These are phyloP conservation scores for Cytospora leucostoma DNA, from an alignment of 2,329 filamentous ascomycete genomes.

Conservation along the genomic window DNA sequence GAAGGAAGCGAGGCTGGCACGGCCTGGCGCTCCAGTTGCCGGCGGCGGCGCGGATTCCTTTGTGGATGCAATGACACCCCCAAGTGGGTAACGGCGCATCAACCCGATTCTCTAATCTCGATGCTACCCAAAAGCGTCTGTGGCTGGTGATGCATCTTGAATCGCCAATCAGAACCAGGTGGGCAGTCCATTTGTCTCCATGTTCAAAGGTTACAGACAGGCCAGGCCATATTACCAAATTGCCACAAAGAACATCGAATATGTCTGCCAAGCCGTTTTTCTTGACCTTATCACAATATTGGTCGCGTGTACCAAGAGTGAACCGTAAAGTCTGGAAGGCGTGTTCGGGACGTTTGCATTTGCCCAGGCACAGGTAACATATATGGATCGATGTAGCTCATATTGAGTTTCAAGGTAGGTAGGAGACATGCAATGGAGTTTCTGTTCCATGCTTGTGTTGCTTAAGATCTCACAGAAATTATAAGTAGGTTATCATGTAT, in stretches of 20 bases:
- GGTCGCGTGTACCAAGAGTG: not conserved
- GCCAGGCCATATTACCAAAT: too few species aligned
- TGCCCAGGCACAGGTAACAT: not conserved
- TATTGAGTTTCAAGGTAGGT: not conserved
- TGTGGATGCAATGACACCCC: conserved; percentile 21
- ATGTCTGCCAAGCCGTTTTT: too few species aligned
- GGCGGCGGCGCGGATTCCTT: conserved; percentile 10
- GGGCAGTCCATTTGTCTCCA: not conserved
- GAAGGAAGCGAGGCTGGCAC: conserved; percentile 14
- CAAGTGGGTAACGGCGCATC: conserved; percentile 21
- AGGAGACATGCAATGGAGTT: not conserved
- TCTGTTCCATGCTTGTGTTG: not conserved
- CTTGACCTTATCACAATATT: too few species aligned
- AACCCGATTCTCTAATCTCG: conserved; percentile 4
- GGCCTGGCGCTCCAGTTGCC: conserved; percentile 11
- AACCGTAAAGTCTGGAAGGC: not conserved
- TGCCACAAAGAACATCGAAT: not conserved
- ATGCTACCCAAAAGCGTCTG: not conserved
- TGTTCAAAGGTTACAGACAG: not conserved
- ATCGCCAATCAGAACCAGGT: not conserved
- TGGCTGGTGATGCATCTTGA: not conserved
- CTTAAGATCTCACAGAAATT: not conserved
- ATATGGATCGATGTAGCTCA: not conserved
- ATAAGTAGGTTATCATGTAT: not conserved
- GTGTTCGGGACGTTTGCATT: not conserved